Percentiles rank a stretch among this genome's conserved stretches.
Evolutionary conservation across 441 rosid species (phyloP).

Genomic region (Adansonia rubrostipa): DNA sequence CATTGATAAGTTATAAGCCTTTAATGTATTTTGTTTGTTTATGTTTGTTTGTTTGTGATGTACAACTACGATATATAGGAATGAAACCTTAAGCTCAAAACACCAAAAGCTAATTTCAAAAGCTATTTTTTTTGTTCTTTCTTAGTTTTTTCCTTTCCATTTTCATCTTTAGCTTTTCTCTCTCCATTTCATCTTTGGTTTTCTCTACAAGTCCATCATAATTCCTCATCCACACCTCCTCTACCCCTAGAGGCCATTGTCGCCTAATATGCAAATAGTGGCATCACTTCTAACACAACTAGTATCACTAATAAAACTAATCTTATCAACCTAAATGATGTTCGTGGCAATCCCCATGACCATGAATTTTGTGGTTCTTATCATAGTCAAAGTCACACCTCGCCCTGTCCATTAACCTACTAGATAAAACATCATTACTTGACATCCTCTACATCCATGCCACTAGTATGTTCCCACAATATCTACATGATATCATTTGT

Average conservation of each 20-base stretch:
- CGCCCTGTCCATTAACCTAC: slow-evolving; percentile 37
- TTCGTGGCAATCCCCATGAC: slow-evolving; percentile 36
- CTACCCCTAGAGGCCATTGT: slow-evolving; percentile 15
- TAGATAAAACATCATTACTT: slow-evolving; percentile 40
- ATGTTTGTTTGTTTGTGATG: too few relatives aligned
- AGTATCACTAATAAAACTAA: slow-evolving; percentile 13
- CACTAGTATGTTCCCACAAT: slow-evolving; percentile 30
- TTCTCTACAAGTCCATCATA: too few relatives aligned
- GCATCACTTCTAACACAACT: neutral
- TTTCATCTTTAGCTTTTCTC: too few relatives aligned
- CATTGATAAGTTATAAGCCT: too few relatives aligned
- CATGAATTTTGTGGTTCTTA: slow-evolving; percentile 20
- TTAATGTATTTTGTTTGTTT: too few relatives aligned
- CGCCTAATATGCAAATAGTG: slow-evolving; percentile 22
- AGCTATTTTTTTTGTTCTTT: too few relatives aligned
- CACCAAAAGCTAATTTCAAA: too few relatives aligned
- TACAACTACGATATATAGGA: too few relatives aligned
- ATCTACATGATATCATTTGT: neutral
- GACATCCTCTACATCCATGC: slow-evolving; percentile 19
- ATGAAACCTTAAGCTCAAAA: too few relatives aligned
- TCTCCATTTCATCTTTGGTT: too few relatives aligned
- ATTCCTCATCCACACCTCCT: slow-evolving; percentile 31
- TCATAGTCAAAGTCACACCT: slow-evolving; percentile 26
- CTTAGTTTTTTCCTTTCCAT: too few relatives aligned
- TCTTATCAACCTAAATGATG: slow-evolving; percentile 56